Conservation (phyloP, 1,139 yeast genomes). For the Pichia sp. region DNA sequence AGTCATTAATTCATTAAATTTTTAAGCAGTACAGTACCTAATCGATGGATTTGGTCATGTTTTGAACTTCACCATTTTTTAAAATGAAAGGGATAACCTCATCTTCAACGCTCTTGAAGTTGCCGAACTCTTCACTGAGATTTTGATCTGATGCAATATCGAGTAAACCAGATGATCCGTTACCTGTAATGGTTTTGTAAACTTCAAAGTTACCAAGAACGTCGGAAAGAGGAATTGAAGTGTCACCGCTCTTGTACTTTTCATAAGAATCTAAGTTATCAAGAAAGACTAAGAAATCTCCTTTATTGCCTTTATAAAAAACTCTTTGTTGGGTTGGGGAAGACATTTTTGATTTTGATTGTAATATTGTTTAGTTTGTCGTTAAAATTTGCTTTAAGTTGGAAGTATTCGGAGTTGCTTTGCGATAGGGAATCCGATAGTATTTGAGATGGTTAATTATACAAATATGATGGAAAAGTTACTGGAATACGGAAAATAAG, state of each 20-base stretch:
- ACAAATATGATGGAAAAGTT: background rate
- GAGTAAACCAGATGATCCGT: slow-evolving; percentile 63
- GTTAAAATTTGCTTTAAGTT: background rate
- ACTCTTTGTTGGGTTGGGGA: slow-evolving; percentile 36
- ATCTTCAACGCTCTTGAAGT: slow-evolving; percentile 30
- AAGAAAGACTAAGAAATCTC: slow-evolving; percentile 60
- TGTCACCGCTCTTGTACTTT: slow-evolving; percentile 38
- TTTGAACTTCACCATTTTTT: slow-evolving; percentile 42
- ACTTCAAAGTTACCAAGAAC: slow-evolving; percentile 61
- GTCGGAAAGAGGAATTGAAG: slow-evolving; percentile 52
- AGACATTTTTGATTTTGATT: slow-evolving; percentile 12
- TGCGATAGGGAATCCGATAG: background rate
- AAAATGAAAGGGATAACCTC: slow-evolving; percentile 48
- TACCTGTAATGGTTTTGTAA: slow-evolving; percentile 50
- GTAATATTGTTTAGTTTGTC: background rate
- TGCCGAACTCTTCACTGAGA: slow-evolving; percentile 61
- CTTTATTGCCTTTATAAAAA: slow-evolving; percentile 54
- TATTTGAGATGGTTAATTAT: background rate
- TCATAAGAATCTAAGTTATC: slow-evolving; percentile 46
- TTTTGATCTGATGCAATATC: slow-evolving; percentile 69
- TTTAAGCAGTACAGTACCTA: no score
- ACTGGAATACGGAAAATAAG: background rate
- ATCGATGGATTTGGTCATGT: no score
- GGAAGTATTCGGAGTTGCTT: background rate
- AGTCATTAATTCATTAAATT: background rate